Evolutionary conservation across 169 alveolate species (phyloP).

Genomic region (Plasmodium gaboni): DNA sequence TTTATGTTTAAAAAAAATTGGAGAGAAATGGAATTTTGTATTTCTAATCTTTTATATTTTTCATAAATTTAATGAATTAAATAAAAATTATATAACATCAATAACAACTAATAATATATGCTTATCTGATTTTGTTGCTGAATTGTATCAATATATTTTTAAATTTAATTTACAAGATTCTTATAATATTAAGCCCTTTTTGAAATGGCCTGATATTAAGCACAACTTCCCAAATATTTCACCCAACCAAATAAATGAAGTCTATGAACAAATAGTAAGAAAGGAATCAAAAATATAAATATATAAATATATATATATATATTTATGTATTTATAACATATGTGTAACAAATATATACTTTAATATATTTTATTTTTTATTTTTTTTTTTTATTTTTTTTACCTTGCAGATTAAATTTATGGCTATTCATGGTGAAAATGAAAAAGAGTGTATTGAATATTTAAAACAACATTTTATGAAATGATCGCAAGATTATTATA

Average conservation of each 20-base stretch:
- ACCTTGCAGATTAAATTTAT: constrained; percentile 51
- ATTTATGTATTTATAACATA: neutral
- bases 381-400: neutral
- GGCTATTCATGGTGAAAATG: constrained; percentile 69
- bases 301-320: neutral
- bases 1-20: constrained; percentile 56
- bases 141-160: constrained; percentile 63
- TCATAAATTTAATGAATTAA: constrained; percentile 68
- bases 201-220: constrained; percentile 74
- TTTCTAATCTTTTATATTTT: constrained; percentile 60
- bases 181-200: constrained; percentile 62
- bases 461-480: constrained; percentile 48
- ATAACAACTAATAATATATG: constrained; percentile 26
- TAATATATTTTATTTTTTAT: neutral
- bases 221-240: constrained; percentile 54
- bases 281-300: neutral
- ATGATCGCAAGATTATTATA: neutral
- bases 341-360: neutral
- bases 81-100: constrained; percentile 22
- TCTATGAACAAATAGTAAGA: constrained; percentile 69
- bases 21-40: constrained; percentile 68
- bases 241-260: constrained; percentile 30
- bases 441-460: constrained; percentile 65
- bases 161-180: constrained; percentile 31
- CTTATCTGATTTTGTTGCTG: constrained; percentile 38